phyloP scores from a whole-genome alignment of 2,329 filamentous ascomycete genomes.

The Xylariomycetidae sp. region DNA sequence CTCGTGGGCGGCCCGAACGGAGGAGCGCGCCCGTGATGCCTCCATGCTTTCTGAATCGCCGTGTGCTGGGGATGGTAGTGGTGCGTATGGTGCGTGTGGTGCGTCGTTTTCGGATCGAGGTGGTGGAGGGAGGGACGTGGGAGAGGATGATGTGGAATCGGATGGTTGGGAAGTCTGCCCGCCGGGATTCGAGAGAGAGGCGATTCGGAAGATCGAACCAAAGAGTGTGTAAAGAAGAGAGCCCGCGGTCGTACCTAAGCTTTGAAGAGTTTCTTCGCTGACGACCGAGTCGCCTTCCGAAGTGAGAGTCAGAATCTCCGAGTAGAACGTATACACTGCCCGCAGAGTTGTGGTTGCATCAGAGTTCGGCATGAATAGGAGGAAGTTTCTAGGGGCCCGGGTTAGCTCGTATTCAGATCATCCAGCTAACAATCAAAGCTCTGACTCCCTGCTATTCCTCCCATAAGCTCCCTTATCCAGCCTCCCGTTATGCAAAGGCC shows the following conservation, averaged over 20 bases:
- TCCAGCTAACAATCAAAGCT: too few relatives aligned
- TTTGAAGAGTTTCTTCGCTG: conserved; percentile 84
- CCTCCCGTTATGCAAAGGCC: too few relatives aligned
- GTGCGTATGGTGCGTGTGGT: conserved; percentile 7
- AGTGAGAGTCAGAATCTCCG: conserved; percentile 81
- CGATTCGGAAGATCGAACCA: conserved; percentile 69
- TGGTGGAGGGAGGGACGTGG: conserved; percentile 8
- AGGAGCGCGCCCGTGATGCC: too few relatives aligned
- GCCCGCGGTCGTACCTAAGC: conserved; percentile 77
- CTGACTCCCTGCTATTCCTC: too few relatives aligned
- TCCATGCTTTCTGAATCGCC: conserved; percentile 15
- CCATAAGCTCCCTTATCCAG: too few relatives aligned
- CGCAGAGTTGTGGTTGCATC: conserved; percentile 67
- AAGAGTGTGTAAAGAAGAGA: conserved; percentile 70
- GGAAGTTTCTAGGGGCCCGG: conserved; percentile 81
- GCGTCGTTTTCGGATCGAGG: conserved; percentile 11
- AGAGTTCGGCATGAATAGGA: conserved; percentile 74
- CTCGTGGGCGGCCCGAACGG: conserved; percentile 7
- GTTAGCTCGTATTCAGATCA: too few relatives aligned
- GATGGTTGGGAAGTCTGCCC: conserved; percentile 8
- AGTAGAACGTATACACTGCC: conserved; percentile 86
- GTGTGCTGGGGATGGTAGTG: conserved; percentile 8
- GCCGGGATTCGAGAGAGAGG: too few relatives aligned
- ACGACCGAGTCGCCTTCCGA: conserved; percentile 91
- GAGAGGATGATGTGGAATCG: conserved; percentile 9